Percentiles rank a stretch among this genome's conserved stretches.
phyloP scores from a whole-genome alignment of 2,329 filamentous ascomycete genomes.

The Paramyrothecium sp. region DNA sequence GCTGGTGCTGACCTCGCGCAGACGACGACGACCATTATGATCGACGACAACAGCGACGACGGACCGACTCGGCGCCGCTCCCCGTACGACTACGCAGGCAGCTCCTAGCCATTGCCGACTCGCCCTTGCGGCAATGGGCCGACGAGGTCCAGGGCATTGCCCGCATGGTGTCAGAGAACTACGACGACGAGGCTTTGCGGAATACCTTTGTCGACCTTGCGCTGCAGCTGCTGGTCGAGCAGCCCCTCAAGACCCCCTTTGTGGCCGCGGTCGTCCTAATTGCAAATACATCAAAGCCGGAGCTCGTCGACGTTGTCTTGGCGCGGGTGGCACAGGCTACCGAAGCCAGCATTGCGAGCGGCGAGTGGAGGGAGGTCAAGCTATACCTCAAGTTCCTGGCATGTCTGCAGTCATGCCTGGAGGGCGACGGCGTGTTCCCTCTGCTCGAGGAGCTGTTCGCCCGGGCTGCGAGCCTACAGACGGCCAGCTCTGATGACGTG shows the following conservation, averaged over 20 bases:
- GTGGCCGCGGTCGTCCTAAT: conserved; percentile 80
- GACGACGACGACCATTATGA: conserved; percentile 82
- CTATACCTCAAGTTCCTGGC: conserved; percentile 84
- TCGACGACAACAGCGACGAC: conserved; percentile 68
- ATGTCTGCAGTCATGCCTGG: conserved; percentile 77
- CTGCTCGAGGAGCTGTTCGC: conserved; percentile 88
- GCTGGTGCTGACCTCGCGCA: conserved; percentile 13
- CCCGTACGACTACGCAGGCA: conserved; percentile 74
- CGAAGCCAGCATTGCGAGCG: conserved; percentile 66
- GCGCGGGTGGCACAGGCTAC: conserved; percentile 57
- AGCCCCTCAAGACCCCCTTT: conserved; percentile 97
- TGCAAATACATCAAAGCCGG: conserved; percentile 73
- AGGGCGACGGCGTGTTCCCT: conserved; percentile 82
- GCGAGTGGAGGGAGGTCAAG: conserved; percentile 90
- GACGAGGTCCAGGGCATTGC: conserved; percentile 77
- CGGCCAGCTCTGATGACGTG: conserved; percentile 88
- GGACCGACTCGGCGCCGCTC: conserved; percentile 68
- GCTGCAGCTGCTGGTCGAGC: conserved; percentile 78
- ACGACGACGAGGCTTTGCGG: conserved; percentile 79
- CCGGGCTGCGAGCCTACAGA: conserved; percentile 89
- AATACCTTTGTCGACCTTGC: conserved; percentile 70
- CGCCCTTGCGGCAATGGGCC: conserved; percentile 72
- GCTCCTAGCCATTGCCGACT: conserved; percentile 78
- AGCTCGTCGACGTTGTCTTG: conserved; percentile 71
- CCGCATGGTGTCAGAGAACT: conserved; percentile 75